Percentiles rank a stretch among this genome's conserved stretches.
phyloP scores from a whole-genome alignment of 352 stramenopile species.

The Pythium phragmiticola region DNA sequence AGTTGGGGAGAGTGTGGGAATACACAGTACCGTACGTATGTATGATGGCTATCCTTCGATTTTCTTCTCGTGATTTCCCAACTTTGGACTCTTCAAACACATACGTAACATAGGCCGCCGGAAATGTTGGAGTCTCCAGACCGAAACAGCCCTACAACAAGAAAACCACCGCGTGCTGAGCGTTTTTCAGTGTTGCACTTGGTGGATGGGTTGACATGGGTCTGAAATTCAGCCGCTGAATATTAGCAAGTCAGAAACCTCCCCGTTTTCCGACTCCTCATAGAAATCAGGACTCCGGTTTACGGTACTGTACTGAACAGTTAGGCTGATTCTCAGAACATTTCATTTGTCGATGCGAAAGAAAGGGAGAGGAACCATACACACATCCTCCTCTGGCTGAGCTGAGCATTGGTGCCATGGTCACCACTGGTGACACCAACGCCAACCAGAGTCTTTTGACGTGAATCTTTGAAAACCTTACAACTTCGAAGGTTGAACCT shows the following conservation, averaged over 20 bases:
- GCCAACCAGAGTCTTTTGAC: neutral
- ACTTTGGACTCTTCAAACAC: too few relatives aligned
- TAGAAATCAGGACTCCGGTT: constrained; percentile 1
- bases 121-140: neutral
- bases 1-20: neutral
- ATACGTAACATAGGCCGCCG: neutral
- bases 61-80: neutral
- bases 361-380: neutral
- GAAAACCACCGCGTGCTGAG: neutral
- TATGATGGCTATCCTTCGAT: constrained; percentile 10
- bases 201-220: constrained; percentile 11
- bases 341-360: neutral
- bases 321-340: neutral
- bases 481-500: constrained; percentile 19
- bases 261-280: constrained; percentile 10
- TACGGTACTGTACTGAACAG: too few relatives aligned
- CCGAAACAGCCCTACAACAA: too few relatives aligned
- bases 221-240: constrained; percentile 5
- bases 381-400: neutral
- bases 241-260: constrained; percentile 18
- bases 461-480: neutral
- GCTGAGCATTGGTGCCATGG: neutral
- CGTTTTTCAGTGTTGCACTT: constrained; percentile 2
- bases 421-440: neutral
- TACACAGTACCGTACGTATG: neutral